Evolutionary conservation across 2,329 filamentous ascomycete genomes (phyloP).

Genomic region (Aspergillus aculeatinus): DNA sequence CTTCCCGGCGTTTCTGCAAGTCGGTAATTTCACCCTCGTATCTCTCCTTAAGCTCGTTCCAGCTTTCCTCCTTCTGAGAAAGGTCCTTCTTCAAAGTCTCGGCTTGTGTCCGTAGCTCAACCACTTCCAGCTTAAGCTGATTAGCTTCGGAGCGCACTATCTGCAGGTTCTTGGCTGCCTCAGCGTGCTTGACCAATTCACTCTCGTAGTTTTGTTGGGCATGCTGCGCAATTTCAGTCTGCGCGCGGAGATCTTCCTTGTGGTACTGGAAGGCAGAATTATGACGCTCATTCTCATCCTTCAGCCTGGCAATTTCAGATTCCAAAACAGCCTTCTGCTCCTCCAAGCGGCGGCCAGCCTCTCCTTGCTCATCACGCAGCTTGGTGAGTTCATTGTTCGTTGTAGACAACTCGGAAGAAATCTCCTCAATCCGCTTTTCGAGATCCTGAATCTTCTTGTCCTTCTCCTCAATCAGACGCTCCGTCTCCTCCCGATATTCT

Average conservation of each 20-base stretch:
- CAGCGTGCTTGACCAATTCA: constrained; percentile 90
- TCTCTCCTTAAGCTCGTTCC: constrained; percentile 76
- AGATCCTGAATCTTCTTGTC: constrained; percentile 77
- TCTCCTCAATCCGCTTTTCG: constrained; percentile 77
- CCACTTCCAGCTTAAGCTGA: constrained; percentile 74
- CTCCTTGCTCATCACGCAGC: constrained; percentile 76
- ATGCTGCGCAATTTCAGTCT: constrained; percentile 88
- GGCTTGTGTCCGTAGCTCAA: constrained; percentile 73
- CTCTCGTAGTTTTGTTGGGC: constrained; percentile 95
- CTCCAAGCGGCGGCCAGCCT: constrained; percentile 67
- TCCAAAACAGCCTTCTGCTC: constrained; percentile 81
- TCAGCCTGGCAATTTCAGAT: constrained; percentile 74
- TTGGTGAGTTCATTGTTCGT: constrained; percentile 80
- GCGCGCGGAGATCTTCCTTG: constrained; percentile 86
- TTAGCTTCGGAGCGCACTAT: constrained; percentile 77
- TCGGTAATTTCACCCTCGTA: constrained; percentile 84
- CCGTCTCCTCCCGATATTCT: constrained; percentile 83
- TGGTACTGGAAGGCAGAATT: constrained; percentile 78
- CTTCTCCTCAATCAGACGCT: constrained; percentile 72
- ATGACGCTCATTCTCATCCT: constrained; percentile 79
- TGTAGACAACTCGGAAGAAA: constrained; percentile 75
- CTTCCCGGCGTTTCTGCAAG: constrained; percentile 74
- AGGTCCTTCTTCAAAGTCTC: constrained; percentile 81
- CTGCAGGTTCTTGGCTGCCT: constrained; percentile 85
- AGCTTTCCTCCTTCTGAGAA: constrained; percentile 78